Evolutionary conservation across 352 stramenopile genomes (phyloP), one percentile per base, ranked within the genome.

Genomic region (Globisporangium parvum): DNA sequence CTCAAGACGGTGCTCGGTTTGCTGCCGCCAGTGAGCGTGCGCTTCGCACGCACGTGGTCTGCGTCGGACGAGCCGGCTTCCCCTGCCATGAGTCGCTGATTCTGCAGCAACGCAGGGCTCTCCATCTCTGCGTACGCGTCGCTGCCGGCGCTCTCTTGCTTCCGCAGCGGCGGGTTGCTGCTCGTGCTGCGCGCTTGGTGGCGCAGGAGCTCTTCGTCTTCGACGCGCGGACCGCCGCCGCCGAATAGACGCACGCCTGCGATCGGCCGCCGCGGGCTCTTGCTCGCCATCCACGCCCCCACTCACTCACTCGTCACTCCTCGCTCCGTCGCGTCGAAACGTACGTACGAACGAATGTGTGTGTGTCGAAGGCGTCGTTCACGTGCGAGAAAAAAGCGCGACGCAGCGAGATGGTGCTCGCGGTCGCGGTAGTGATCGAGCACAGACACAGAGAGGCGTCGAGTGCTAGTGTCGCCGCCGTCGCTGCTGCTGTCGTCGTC

Each of bases 131-230:
- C 62, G 48, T 72, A 72, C 24, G 57, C 31, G 46, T 73, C 62
- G 26, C 48, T 62, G 59, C 49, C n/a, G n/a, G n/a, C 63, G 41
- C 60, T 53, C 33, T 39, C 33, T n/a, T 58, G 26, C 47, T 59
- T 68, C 48, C 57, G 57, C 28, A 65, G 14, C 23, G 57, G 53
- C 20, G 61, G 60, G 23, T 26, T 26, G 56, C 53, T 69, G 39
- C 60, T 70, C 46, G 55, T 53, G 44, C n/a, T n/a, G n/a, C n/a
- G n/a, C n/a, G 62, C 20, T 51, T 67, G 62, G 54, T 63, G 55
- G 24, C 69, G 65, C 24, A 85, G 55, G 44, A 72, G 57, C 35
- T 73, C 65, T 21, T 85, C 61, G 65, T 85, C 72, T 50, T 87
- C 74, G 14, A 82, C 71, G 48, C 73, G 69, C 54, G 62, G 66